Base-by-base conservation (phyloP, 164 flowering plant species). In the Stephania japonica region DNA sequence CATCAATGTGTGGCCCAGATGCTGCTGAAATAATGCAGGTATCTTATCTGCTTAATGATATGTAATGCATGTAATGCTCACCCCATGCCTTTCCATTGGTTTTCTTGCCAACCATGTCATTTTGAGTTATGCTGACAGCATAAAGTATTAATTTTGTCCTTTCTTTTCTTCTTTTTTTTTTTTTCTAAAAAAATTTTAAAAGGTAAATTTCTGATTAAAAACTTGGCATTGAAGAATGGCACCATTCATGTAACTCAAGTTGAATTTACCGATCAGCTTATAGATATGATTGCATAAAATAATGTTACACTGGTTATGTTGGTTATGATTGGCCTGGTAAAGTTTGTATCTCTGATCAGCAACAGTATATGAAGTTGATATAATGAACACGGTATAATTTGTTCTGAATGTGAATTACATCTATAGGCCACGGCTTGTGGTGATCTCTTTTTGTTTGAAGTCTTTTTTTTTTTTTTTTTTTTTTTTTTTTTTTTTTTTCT, bases 1-100 rank as follows among this genome's bases (percentile, higher is more conserved):
- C 97, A 67, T 90, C 98, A 70, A 95, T 95, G 97, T 90, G 96
- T 75, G 98, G 99, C 21, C 96, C 97, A 72, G 99, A 95, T 83
- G 90, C 99, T 74, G 84, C 99, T 79, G 99, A 95, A 67, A 93
- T 95, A 68, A 89, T 91, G 87, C 99, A 95, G 97, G 98, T 90
- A 87, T 32, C 62, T 0, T 47, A 56, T 16, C 21, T n/a, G 12
- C 61, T 25, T 66, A 18, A 0, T 61, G 14, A 61, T 8, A 42
- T 4, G 8, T 38, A 13, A 38, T 61, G 27, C n/a, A 42, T 4
- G 8, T 38, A 13, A 38, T 61, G 27, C n/a, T 24, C 68, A 62
- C 38, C 9, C 66, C 44, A 18, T 49, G 23, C 38, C 23, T 59
- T 3, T 14, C 26, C 12, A 5, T 56, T 7, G 50, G 16, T 41